Percentiles rank a stretch among this genome's conserved stretches.
Conservation (phyloP, 306 rosid genomes). For the Quercus engelmannii region DNA sequence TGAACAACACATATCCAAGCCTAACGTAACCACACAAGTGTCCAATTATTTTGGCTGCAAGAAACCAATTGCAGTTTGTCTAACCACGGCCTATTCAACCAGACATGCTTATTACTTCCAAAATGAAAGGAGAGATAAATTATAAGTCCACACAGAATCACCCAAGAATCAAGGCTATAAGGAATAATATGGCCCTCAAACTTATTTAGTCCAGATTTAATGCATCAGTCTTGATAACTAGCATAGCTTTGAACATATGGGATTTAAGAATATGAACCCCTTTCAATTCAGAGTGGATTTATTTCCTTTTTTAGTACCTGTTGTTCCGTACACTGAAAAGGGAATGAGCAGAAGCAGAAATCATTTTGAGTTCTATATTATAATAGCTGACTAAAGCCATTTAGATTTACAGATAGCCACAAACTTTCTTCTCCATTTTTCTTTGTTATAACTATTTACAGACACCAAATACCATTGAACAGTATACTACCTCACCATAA, state of each 20-base stretch:
- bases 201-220: neutral
- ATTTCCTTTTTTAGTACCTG: neutral
- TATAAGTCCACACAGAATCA: neutral
- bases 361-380: neutral
- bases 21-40: too few relatives aligned
- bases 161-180: neutral
- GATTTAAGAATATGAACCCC: neutral
- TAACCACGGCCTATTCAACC: too few relatives aligned
- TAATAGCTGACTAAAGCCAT: neutral
- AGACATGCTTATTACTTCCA: too few relatives aligned
- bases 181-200: neutral
- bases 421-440: too few relatives aligned
- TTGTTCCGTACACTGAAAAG: neutral
- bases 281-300: neutral
- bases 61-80: too few relatives aligned
- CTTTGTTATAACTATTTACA: neutral
- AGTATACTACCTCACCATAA: constrained; percentile 87
- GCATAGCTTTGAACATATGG: neutral
- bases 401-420: neutral
- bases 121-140: neutral
- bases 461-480: neutral
- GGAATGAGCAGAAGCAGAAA: neutral
- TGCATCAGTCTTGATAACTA: neutral
- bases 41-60: too few relatives aligned
- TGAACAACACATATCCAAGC: too few relatives aligned